Evolutionary conservation across 2,329 filamentous ascomycete genomes (phyloP).

Genomic region (Aureobasidium sp.): DNA sequence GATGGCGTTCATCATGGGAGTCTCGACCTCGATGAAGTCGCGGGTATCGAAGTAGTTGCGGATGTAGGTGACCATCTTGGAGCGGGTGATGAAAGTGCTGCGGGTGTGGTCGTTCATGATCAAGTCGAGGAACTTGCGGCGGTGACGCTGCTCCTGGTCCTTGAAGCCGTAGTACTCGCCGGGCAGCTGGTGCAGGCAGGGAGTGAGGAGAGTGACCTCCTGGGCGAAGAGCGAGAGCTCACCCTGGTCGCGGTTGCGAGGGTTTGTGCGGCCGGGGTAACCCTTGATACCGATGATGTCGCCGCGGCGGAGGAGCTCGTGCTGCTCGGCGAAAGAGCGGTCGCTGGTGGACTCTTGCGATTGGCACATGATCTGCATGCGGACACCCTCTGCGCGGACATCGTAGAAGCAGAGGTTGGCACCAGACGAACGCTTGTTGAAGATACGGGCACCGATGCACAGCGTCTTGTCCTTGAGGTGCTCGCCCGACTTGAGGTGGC

Average conservation of each 20-base stretch:
- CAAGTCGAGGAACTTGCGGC: constrained; percentile 88
- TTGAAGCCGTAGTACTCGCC: constrained; percentile 92
- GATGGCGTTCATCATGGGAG: constrained; percentile 94
- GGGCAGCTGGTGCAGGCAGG: constrained; percentile 84
- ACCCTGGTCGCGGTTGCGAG: constrained; percentile 80
- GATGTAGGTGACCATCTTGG: constrained; percentile 83
- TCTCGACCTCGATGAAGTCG: constrained; percentile 91
- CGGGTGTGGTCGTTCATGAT: constrained; percentile 91
- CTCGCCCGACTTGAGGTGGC: constrained; percentile 81
- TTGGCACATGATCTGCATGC: constrained; percentile 89
- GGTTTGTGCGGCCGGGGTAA: constrained; percentile 75
- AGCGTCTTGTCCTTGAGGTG: constrained; percentile 65
- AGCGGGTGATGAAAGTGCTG: constrained; percentile 73
- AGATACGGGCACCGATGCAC: constrained; percentile 75
- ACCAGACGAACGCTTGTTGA: constrained; percentile 74
- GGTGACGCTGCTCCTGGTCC: constrained; percentile 86
- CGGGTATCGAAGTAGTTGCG: constrained; percentile 74
- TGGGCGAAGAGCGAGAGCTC: constrained; percentile 91
- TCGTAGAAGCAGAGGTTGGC: constrained; percentile 90
- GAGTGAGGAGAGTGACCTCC: constrained; percentile 76
- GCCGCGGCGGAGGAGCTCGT: constrained; percentile 79
- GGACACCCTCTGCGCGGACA: constrained; percentile 63
- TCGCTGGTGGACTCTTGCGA: constrained; percentile 64
- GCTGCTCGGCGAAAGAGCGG: constrained; percentile 73
- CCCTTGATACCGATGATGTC: constrained; percentile 87